These are phyloP conservation scores for Graphium sp. DNA, from an alignment of 2,329 filamentous ascomycete species.

Conservation along the genomic window DNA sequence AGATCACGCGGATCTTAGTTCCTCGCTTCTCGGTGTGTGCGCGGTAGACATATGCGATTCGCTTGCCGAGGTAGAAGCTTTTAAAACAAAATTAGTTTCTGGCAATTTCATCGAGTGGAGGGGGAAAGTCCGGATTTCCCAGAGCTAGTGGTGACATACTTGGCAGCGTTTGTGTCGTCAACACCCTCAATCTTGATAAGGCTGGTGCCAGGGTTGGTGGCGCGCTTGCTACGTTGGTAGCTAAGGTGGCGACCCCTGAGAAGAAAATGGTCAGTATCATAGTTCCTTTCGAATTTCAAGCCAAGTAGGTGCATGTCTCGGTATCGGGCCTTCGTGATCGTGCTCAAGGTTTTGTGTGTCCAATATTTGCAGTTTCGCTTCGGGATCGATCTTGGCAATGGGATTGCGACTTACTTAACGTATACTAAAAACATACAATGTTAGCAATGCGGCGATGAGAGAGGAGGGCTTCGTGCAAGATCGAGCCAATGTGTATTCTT, in stretches of 20 bases:
- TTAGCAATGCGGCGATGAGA: slow-evolving; percentile 18
- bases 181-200: slow-evolving; percentile 99
- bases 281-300: slow-evolving; percentile 3
- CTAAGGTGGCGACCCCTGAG: slow-evolving; percentile 89
- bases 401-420: slow-evolving; percentile 57
- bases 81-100: slow-evolving; percentile 9
- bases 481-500: slow-evolving; percentile 1
- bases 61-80: slow-evolving; percentile 96
- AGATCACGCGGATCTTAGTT: slow-evolving; percentile 98
- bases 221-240: slow-evolving; percentile 91
- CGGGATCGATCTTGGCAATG: background rate
- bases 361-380: slow-evolving; percentile 1
- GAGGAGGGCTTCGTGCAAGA: slow-evolving; percentile 6
- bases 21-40: slow-evolving; percentile 87
- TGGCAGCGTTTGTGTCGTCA: slow-evolving; percentile 74
- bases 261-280: slow-evolving; percentile 6
- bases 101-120: slow-evolving; percentile 8
- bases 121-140: background rate
- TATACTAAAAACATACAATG: slow-evolving; percentile 43
- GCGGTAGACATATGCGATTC: slow-evolving; percentile 97
- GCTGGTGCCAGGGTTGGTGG: slow-evolving; percentile 76
- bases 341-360: background rate
- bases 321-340: background rate
- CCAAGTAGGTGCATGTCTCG: slow-evolving; percentile 4
- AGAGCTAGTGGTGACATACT: slow-evolving; percentile 36